Percentiles rank a stretch among this genome's conserved stretches.
phyloP scores from a whole-genome alignment of 1,284 basidiomycete genomes.

The Chiua sp. region DNA sequence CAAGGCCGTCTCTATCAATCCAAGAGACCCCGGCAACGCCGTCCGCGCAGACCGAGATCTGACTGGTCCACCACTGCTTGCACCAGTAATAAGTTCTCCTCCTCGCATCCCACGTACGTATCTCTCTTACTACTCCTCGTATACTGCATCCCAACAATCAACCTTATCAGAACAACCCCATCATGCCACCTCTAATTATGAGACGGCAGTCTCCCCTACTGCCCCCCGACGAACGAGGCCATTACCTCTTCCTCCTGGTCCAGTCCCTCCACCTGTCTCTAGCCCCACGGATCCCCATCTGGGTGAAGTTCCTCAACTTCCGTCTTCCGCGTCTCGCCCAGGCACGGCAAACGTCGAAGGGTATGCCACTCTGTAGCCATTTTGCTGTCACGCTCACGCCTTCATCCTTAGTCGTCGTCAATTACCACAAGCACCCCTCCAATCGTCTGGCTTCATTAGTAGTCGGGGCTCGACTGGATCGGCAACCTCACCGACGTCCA shows the following conservation, averaged over 20 bases:
- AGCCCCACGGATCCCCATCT: constrained; percentile 22
- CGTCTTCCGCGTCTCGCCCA: constrained; percentile 28
- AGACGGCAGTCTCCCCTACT: constrained; percentile 40
- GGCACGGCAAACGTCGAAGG: constrained; percentile 30
- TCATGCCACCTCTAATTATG: constrained; percentile 21
- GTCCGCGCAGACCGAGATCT: constrained; percentile 30
- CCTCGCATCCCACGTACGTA: constrained; percentile 33
- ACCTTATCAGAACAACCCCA: constrained; percentile 16
- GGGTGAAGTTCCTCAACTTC: constrained; percentile 18
- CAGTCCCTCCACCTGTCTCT: constrained; percentile 13
- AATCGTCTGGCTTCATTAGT: constrained; percentile 13
- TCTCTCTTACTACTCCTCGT: not conserved
- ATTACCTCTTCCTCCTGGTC: constrained; percentile 36
- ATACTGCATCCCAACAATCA: not conserved
- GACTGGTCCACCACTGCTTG: constrained; percentile 11
- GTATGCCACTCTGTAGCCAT: constrained; percentile 16
- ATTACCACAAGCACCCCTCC: constrained; percentile 31
- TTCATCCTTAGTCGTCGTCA: constrained; percentile 32
- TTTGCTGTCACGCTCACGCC: not conserved
- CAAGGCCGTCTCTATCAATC: constrained; percentile 12
- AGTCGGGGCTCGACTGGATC: constrained; percentile 30
- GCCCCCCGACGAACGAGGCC: constrained; percentile 39
- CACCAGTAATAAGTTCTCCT: constrained; percentile 14
- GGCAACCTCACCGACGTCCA: constrained; percentile 20
- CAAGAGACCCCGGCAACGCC: constrained; percentile 27